Evolutionary conservation across 768 basidiomycete genomes (phyloP).

Genomic region (Porpolomopsis calyptriformis): DNA sequence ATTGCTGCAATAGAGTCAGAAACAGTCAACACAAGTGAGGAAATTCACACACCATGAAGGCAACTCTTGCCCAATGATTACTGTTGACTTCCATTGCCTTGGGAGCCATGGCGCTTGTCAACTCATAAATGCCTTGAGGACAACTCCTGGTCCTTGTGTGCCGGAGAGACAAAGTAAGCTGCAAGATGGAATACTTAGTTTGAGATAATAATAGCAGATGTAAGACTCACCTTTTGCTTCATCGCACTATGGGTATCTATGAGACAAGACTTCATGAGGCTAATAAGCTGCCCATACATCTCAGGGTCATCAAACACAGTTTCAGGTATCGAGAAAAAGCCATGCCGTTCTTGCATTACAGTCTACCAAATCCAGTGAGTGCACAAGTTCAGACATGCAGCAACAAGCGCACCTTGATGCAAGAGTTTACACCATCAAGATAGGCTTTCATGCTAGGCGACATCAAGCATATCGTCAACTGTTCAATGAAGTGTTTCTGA

Average conservation of each 20-base stretch:
- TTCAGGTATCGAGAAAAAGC: not conserved
- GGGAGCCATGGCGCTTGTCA: not conserved
- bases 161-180: not conserved
- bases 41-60: not conserved
- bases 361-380: not conserved
- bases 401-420: too few relatives aligned
- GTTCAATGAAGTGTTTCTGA: not conserved
- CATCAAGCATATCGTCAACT: too few relatives aligned
- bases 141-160: not conserved
- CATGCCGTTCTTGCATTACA: not conserved
- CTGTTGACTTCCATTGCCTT: not conserved
- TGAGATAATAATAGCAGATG: not conserved
- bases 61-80: not conserved
- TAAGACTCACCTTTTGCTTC: not conserved
- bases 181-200: not conserved
- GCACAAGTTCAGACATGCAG: too few relatives aligned
- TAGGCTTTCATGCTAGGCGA: not conserved
- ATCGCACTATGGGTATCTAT: not conserved
- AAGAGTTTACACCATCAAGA: too few relatives aligned
- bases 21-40: not conserved
- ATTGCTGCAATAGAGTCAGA: not conserved
- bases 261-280: not conserved
- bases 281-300: not conserved
- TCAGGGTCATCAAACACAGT: not conserved
- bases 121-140: not conserved